phyloP scores from a whole-genome alignment of 179 eudicot genomes.

The Nepenthes alata region DNA sequence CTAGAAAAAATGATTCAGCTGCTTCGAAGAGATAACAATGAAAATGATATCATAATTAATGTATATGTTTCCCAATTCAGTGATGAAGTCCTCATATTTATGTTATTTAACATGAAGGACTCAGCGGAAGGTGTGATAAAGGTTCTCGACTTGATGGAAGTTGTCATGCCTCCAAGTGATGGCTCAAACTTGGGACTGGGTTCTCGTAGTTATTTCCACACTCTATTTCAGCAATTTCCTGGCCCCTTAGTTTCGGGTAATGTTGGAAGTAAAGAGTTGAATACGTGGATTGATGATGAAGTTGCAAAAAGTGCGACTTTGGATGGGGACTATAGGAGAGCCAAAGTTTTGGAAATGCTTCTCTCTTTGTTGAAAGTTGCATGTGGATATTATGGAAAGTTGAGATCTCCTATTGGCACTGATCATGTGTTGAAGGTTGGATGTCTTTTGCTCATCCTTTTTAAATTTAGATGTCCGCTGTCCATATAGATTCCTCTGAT shows the following conservation, averaged over 20 bases:
- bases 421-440: slow-evolving; percentile 42
- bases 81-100: slow-evolving; percentile 6
- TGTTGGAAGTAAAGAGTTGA: slow-evolving; percentile 55
- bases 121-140: slow-evolving; percentile 41
- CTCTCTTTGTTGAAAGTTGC: slow-evolving; percentile 63
- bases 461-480: no score
- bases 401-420: slow-evolving; percentile 53
- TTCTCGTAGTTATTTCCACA: slow-evolving; percentile 27
- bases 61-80: background rate
- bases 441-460: no score
- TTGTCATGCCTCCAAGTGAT: slow-evolving; percentile 25
- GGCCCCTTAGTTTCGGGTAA: slow-evolving; percentile 68
- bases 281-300: slow-evolving; percentile 71
- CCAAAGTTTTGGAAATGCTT: slow-evolving; percentile 39
- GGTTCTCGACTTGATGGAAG: slow-evolving; percentile 46
- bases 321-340: slow-evolving; percentile 24
- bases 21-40: no score
- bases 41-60: no score
- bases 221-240: slow-evolving; percentile 41
- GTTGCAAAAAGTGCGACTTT: slow-evolving; percentile 21
- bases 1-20: no score
- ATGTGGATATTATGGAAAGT: slow-evolving; percentile 63
- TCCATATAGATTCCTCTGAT: no score
- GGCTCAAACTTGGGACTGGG: slow-evolving; percentile 22
- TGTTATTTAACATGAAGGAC: slow-evolving; percentile 37